These are phyloP conservation scores for Emergomyces pasteurianus DNA, from an alignment of 2,329 filamentous ascomycete species.

Conservation along the genomic window DNA sequence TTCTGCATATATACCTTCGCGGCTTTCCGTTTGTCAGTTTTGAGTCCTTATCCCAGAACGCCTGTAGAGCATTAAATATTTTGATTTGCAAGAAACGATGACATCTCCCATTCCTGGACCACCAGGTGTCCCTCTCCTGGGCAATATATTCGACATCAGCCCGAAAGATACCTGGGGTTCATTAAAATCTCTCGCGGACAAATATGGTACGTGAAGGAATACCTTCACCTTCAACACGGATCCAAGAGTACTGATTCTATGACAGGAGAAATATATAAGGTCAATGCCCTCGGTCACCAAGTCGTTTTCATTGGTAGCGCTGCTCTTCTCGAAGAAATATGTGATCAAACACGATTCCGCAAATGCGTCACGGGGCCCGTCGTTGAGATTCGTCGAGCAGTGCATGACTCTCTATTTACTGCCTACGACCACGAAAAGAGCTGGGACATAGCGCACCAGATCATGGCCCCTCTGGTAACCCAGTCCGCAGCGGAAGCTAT, in stretches of 20 bases:
- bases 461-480: constrained; percentile 36
- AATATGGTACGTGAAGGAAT: constrained; percentile 30
- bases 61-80: background rate
- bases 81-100: constrained; percentile 18
- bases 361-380: constrained; percentile 42
- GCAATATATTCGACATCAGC: constrained; percentile 41
- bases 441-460: constrained; percentile 53
- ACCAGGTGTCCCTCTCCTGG: constrained; percentile 39
- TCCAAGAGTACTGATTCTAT: background rate
- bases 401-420: constrained; percentile 58
- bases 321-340: constrained; percentile 51
- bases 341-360: constrained; percentile 53
- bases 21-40: background rate
- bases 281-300: constrained; percentile 37
- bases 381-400: constrained; percentile 45
- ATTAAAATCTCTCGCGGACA: constrained; percentile 37
- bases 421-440: constrained; percentile 36
- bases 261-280: constrained; percentile 48
- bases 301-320: constrained; percentile 42
- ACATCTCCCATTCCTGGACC: constrained; percentile 41
- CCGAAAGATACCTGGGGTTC: constrained; percentile 40
- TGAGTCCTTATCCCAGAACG: background rate
- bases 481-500: constrained; percentile 27
- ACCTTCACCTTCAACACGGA: background rate
- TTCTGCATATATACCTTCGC: background rate